A percentile compares a stretch with the other conserved stretches of the same genome.
Conservation (phyloP, 75 land plant genomes). For the Sequoiadendron giganteum region DNA sequence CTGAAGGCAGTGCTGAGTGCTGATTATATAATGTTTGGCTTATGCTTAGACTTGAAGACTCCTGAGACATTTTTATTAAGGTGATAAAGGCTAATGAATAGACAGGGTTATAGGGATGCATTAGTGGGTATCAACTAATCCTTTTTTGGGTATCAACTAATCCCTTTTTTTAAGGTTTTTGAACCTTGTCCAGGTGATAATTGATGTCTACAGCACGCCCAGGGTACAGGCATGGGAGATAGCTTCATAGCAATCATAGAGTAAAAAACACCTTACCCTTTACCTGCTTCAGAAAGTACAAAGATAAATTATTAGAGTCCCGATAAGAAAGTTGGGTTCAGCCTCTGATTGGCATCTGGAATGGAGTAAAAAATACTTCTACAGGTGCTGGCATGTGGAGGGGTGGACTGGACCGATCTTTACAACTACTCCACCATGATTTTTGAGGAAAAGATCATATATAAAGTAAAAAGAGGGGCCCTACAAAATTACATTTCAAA, state of each 20-base stretch:
- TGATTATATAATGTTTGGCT: background rate
- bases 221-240: background rate
- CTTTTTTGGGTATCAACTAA: background rate
- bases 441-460: background rate
- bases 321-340: background rate
- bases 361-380: background rate
- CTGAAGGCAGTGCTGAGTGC: background rate
- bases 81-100: background rate
- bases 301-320: background rate
- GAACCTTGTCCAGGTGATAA: background rate
- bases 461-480: too few relatives aligned
- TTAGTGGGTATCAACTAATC: background rate
- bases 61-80: background rate
- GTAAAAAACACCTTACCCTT: background rate
- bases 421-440: background rate
- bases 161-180: background rate
- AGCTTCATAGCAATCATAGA: background rate
- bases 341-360: background rate
- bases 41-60: slow-evolving; percentile 1
- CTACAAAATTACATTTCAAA: too few relatives aligned
- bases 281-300: background rate
- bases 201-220: background rate
- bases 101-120: background rate
- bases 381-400: background rate
- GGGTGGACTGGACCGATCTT: background rate